A percentile compares a stretch with the other conserved stretches of the same genome.
These are phyloP conservation scores for Dactylellina parvicollis DNA, from an alignment of 2,329 filamentous ascomycete species.

Conservation along the genomic window DNA sequence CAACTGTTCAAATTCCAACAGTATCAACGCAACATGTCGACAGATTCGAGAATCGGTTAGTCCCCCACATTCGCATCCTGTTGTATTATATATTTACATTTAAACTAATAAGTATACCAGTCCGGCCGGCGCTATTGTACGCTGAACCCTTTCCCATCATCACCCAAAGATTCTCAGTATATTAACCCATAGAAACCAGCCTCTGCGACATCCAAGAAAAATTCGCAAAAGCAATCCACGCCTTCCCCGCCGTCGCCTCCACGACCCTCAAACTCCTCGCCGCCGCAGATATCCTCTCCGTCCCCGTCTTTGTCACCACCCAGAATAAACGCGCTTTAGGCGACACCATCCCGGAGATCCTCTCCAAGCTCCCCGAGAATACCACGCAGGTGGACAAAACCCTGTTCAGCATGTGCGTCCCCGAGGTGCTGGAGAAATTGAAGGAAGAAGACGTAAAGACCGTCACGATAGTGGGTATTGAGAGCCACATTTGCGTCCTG, in stretches of 20 bases:
- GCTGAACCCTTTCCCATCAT: constrained; percentile 50
- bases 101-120: not conserved
- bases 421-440: constrained; percentile 58
- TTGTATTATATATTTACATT: not conserved
- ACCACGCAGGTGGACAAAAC: constrained; percentile 81
- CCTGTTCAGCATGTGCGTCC: constrained; percentile 84
- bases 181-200: constrained; percentile 63
- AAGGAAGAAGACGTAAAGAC: constrained; percentile 1
- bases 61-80: not conserved
- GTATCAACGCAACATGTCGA: constrained; percentile 48
- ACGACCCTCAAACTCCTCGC: constrained; percentile 76
- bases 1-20: constrained; percentile 45
- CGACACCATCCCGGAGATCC: constrained; percentile 77
- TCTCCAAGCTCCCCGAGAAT: constrained; percentile 64
- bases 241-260: constrained; percentile 81
- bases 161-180: not conserved
- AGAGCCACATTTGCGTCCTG: constrained; percentile 92
- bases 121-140: constrained; percentile 42
- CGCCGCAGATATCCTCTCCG: constrained; percentile 72
- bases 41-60: constrained; percentile 32
- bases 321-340: constrained; percentile 83
- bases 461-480: constrained; percentile 86
- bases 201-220: constrained; percentile 96
- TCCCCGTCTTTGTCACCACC: constrained; percentile 86
- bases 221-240: constrained; percentile 82